Evolutionary conservation across 202 grass and related monocot genomes (phyloP).

Genomic region (Hordeum pubiflorum): DNA sequence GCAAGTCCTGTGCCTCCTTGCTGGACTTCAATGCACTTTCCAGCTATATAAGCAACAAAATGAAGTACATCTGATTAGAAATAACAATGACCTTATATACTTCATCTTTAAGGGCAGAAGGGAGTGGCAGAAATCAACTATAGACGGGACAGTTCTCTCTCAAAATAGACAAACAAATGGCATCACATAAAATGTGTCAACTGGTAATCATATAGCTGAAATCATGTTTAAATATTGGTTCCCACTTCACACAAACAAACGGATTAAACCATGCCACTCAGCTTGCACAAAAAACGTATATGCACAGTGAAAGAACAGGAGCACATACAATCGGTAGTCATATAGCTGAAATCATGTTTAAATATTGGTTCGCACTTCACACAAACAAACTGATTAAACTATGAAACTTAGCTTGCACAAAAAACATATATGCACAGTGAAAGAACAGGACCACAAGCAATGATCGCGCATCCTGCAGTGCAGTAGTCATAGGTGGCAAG

Average conservation of each 20-base stretch:
- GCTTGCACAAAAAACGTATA: not conserved
- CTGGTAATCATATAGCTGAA: not conserved
- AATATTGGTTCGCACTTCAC: not conserved
- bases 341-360: not conserved
- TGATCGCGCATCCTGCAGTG: not conserved
- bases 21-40: constrained; percentile 69
- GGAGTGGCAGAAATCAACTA: not conserved
- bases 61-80: constrained; percentile 3
- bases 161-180: not conserved
- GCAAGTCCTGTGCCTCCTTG: constrained; percentile 57
- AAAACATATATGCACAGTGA: not conserved
- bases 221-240: not conserved
- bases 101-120: not conserved
- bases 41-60: constrained; percentile 46
- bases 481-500: not conserved
- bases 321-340: not conserved
- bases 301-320: not conserved
- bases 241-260: not conserved
- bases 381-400: not conserved
- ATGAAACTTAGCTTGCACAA: not conserved
- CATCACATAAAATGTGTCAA: not conserved
- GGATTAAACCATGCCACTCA: not conserved
- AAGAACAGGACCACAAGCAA: not conserved
- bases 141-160: not conserved
- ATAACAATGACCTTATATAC: constrained; percentile 3